phyloP scores from a whole-genome alignment of 1,284 basidiomycete genomes.

The Cerioporus squamosus region DNA sequence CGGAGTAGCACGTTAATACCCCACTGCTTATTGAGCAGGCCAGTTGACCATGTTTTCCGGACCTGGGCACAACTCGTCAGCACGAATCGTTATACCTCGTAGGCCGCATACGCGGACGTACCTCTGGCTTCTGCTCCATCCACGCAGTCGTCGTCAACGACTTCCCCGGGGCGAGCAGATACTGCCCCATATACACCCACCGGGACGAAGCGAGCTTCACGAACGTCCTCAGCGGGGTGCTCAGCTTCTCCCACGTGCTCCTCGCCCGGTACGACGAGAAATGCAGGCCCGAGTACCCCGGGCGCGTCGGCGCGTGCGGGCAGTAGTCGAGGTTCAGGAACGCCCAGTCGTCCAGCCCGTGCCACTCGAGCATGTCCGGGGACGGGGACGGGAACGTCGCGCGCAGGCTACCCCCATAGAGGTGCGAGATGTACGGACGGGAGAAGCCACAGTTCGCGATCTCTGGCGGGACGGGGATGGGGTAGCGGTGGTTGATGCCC shows the following conservation, averaged over 20 bases:
- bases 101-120: background rate
- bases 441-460: conserved; percentile 21
- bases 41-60: conserved; percentile 1
- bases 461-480: conserved; percentile 9
- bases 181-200: conserved; percentile 13
- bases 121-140: background rate
- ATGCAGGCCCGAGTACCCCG: conserved; percentile 6
- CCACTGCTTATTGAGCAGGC: conserved; percentile 1
- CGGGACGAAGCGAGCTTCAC: background rate
- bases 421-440: conserved; percentile 35
- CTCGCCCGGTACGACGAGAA: background rate
- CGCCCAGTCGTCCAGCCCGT: conserved; percentile 11
- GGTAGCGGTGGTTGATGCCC: conserved; percentile 9
- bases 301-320: conserved; percentile 11
- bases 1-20: background rate
- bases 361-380: conserved; percentile 2
- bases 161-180: background rate
- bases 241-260: background rate
- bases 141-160: background rate
- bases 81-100: too few relatives aligned
- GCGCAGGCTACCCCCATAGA: conserved; percentile 39
- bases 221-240: background rate
- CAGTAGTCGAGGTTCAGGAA: conserved; percentile 8
- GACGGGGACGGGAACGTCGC: conserved; percentile 28
- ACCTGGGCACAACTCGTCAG: background rate